phyloP scores from a whole-genome alignment of 495 filamentous ascomycete genomes.

The Lophium mytilinum region DNA sequence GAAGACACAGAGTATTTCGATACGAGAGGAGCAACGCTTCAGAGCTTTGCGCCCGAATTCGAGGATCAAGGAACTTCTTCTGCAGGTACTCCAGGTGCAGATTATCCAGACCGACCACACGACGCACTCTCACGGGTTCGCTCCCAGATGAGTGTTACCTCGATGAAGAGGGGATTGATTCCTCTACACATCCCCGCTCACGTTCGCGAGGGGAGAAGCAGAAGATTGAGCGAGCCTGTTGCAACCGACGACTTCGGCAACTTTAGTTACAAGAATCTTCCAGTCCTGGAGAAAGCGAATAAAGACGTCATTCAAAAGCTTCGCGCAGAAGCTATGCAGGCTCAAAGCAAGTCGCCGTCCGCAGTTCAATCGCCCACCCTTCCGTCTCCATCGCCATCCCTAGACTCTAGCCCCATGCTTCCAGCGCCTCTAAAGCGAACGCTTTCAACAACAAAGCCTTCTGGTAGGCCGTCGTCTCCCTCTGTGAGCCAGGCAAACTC shows the following conservation, averaged over 20 bases:
- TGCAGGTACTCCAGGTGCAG: constrained; percentile 49
- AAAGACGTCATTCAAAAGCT: constrained; percentile 97
- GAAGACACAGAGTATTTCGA: constrained; percentile 99
- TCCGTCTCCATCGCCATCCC: constrained; percentile 49
- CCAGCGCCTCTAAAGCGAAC: constrained; percentile 75
- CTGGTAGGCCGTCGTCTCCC: constrained; percentile 76
- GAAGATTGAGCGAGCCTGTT: constrained; percentile 85
- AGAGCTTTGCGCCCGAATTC: constrained; percentile 84
- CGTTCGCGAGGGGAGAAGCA: constrained; percentile 78
- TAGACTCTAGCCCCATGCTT: constrained; percentile 81
- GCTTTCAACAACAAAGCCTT: constrained; percentile 66
- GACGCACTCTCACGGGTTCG: constrained; percentile 89
- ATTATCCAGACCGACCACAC: constrained; percentile 80
- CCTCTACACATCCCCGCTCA: constrained; percentile 93
- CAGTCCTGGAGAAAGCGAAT: constrained; percentile 94
- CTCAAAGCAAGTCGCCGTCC: constrained; percentile 31
- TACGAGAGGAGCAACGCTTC: constrained; percentile 77
- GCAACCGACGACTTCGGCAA: constrained; percentile 87
- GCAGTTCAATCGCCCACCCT: constrained; percentile 36
- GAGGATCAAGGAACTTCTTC: constrained; percentile 80
- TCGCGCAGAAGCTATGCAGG: constrained; percentile 62
- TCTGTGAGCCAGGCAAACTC: constrained; percentile 73
- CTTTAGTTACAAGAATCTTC: constrained; percentile 95
- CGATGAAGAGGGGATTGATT: constrained; percentile 80
- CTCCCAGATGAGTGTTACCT: constrained; percentile 60